phyloP scores from a whole-genome alignment of 352 stramenopile genomes.

The Phytopythium oedochilum region DNA sequence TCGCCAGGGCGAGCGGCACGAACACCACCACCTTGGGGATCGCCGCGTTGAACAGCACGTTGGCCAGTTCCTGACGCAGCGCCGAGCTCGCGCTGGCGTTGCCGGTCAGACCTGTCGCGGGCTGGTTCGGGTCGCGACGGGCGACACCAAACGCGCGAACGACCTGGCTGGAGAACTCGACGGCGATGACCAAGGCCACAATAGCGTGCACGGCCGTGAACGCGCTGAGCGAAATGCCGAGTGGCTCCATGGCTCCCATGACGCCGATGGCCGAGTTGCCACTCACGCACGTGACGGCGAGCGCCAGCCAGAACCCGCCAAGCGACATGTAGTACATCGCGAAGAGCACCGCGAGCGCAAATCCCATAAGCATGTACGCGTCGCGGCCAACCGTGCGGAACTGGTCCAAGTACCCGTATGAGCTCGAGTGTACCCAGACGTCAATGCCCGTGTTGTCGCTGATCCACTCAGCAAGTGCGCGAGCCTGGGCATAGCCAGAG shows the following conservation, averaged over 20 bases:
- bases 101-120: conserved; percentile 14
- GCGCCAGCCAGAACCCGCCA: conserved; percentile 35
- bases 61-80: conserved; percentile 32
- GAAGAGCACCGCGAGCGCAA: conserved; percentile 43
- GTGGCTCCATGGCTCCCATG: conserved; percentile 53
- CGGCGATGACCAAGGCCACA: conserved; percentile 61
- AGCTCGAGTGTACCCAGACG: conserved; percentile 62
- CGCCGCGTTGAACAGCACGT: conserved; percentile 29
- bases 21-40: conserved; percentile 39
- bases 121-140: conserved; percentile 17
- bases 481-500: conserved; percentile 45
- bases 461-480: conserved; percentile 58
- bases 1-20: conserved; percentile 25
- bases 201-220: conserved; percentile 82
- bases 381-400: conserved; percentile 55
- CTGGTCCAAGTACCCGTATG: conserved; percentile 67
- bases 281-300: conserved; percentile 35
- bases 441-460: conserved; percentile 60
- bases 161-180: conserved; percentile 81
- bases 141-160: conserved; percentile 39
- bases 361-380: conserved; percentile 42
- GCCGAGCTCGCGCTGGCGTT: conserved; percentile 32
- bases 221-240: conserved; percentile 72
- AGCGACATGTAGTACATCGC: conserved; percentile 44
- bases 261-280: conserved; percentile 55